Conservation (phyloP, 2,329 filamentous ascomycete genomes). For the Salinomyces thailandicus region DNA sequence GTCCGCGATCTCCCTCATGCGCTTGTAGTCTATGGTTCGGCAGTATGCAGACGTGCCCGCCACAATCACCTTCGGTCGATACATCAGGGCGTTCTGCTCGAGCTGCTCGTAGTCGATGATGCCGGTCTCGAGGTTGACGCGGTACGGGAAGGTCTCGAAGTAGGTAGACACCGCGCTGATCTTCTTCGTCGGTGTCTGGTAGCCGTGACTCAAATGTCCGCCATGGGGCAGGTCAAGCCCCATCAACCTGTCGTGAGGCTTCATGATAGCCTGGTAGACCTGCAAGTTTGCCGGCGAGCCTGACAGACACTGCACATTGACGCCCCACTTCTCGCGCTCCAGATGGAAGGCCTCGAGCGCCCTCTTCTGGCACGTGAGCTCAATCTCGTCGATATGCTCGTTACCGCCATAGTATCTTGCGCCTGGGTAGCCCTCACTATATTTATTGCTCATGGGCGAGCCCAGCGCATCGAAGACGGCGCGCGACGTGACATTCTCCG, state of each 20-base stretch:
- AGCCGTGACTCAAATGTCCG: constrained; percentile 91
- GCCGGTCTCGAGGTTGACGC: constrained; percentile 77
- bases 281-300: constrained; percentile 66
- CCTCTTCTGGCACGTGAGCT: constrained; percentile 87
- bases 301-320: constrained; percentile 92
- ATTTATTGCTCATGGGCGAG: constrained; percentile 89
- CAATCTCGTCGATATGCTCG: constrained; percentile 95
- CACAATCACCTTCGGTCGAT: constrained; percentile 91
- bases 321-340: constrained; percentile 84
- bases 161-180: constrained; percentile 98
- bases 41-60: constrained; percentile 98
- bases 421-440: constrained; percentile 96
- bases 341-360: constrained; percentile 85
- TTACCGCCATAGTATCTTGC: constrained; percentile 99
- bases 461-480: constrained; percentile 96
- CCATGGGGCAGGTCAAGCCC: constrained; percentile 93
- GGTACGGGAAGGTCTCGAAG: constrained; percentile 98
- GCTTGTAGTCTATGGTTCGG: constrained; percentile 89
- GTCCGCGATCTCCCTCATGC: constrained; percentile 94
- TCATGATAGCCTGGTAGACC: constrained; percentile 87
- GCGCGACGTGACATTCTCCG: constrained; percentile 97
- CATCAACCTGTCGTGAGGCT: constrained; percentile 92
- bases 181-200: constrained; percentile 73
- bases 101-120: constrained; percentile 95
- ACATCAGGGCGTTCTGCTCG: constrained; percentile 80